These are phyloP conservation scores for Omphalotus guepiniiformis DNA, from an alignment of 768 basidiomycete genomes.

Conservation along the genomic window DNA sequence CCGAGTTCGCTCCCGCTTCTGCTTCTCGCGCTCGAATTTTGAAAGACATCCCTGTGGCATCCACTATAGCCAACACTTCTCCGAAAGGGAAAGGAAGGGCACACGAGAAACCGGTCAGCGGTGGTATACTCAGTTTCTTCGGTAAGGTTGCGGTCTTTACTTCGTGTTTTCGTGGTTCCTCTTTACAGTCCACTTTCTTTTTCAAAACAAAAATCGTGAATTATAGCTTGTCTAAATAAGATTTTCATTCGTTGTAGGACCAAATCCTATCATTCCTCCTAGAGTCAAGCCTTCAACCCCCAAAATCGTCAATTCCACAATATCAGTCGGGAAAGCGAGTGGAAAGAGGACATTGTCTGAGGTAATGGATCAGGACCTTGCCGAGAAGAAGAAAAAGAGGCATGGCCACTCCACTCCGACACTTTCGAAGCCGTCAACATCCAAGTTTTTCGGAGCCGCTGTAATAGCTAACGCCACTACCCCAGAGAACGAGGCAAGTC, in stretches of 20 bases:
- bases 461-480: constrained; percentile 8
- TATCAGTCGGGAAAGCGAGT: constrained; percentile 51
- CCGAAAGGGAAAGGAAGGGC: constrained; percentile 48
- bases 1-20: constrained; percentile 45
- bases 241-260: constrained; percentile 24
- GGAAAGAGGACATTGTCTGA: constrained; percentile 74
- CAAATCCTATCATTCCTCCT: constrained; percentile 37
- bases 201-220: not conserved
- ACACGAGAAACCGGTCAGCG: constrained; percentile 28
- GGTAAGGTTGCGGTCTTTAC: no score
- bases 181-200: not conserved
- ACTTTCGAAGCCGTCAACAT: constrained; percentile 22
- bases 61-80: constrained; percentile 19
- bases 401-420: constrained; percentile 8
- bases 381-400: constrained; percentile 42
- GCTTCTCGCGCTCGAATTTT: constrained; percentile 35
- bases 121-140: constrained; percentile 59
- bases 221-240: not conserved
- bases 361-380: constrained; percentile 63
- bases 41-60: constrained; percentile 18
- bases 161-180: constrained; percentile 11
- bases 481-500: constrained; percentile 10
- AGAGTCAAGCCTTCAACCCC: constrained; percentile 15
- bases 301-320: constrained; percentile 22
- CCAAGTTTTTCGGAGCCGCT: constrained; percentile 33